Evolutionary conservation across 2,329 filamentous ascomycete species (phyloP).

Genomic region (Exophiala sideris): DNA sequence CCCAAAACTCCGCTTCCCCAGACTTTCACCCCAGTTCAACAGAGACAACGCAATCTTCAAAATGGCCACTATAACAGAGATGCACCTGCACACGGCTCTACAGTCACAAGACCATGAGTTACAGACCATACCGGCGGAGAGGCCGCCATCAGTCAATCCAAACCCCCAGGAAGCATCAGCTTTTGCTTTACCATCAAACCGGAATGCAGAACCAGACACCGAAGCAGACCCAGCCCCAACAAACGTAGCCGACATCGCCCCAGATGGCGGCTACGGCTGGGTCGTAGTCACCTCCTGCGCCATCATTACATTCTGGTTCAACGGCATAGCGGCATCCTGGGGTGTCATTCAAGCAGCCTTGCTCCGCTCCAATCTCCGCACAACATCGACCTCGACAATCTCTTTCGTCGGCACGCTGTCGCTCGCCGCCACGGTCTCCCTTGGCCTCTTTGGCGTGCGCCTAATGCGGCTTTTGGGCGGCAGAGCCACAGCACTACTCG

Average conservation of each 20-base stretch:
- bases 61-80: slow-evolving; percentile 4
- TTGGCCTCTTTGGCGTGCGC: slow-evolving; percentile 53
- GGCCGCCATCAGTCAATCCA: too few relatives aligned
- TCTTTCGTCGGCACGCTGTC: slow-evolving; percentile 58
- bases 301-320: slow-evolving; percentile 55
- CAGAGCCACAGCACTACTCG: slow-evolving; percentile 46
- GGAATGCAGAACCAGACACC: background rate
- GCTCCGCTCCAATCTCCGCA: slow-evolving; percentile 40
- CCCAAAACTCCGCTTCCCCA: too few relatives aligned
- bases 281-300: slow-evolving; percentile 51
- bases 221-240: background rate
- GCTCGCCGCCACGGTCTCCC: slow-evolving; percentile 49
- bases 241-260: slow-evolving; percentile 37
- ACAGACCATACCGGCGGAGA: too few relatives aligned
- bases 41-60: background rate
- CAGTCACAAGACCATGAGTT: background rate
- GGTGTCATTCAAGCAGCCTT: slow-evolving; percentile 59
- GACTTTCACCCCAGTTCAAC: too few relatives aligned
- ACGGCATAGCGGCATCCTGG: slow-evolving; percentile 58
- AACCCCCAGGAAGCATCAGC: background rate
- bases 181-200: background rate
- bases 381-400: slow-evolving; percentile 51
- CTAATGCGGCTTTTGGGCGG: slow-evolving; percentile 51
- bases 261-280: slow-evolving; percentile 59
- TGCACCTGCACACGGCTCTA: background rate